Percentiles rank a stretch among this genome's conserved stretches.
Conservation (phyloP, 139 green algal genomes). For the Tetratostichococcus sp. region DNA sequence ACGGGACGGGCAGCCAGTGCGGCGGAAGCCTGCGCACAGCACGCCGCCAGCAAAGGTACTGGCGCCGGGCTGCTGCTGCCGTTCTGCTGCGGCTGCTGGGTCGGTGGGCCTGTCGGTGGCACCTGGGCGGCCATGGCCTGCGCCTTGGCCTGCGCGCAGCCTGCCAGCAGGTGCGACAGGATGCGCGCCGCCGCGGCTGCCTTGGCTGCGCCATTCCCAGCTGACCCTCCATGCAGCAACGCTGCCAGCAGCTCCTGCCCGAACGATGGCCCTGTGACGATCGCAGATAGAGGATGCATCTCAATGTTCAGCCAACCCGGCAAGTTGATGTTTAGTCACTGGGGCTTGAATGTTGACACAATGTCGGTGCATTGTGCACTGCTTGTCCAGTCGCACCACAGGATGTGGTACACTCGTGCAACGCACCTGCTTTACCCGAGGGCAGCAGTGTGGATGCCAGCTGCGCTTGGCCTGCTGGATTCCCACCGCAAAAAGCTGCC, state of each 20-base stretch:
- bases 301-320: no score
- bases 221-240: neutral
- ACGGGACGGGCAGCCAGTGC: neutral
- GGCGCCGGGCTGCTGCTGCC: neutral
- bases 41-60: neutral
- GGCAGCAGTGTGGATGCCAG: constrained; percentile 23
- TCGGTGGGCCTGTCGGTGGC: neutral
- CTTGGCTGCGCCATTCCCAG: neutral
- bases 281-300: no score
- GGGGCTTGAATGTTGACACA: no score
- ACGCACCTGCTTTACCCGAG: neutral
- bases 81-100: no score
- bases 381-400: no score
- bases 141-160: constrained; percentile 31
- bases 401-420: no score
- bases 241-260: neutral
- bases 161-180: constrained; percentile 38
- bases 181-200: constrained; percentile 20
- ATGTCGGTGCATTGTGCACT: no score
- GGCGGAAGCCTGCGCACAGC: no score
- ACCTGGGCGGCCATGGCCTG: neutral
- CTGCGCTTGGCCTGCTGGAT: constrained; percentile 33
- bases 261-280: neutral
- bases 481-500: constrained; percentile 34
- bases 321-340: no score